Evolutionary conservation across 257 asterid species (phyloP), one percentile per base, ranked within the genome.

Genomic region (Ophiorrhiza pumila): DNA sequence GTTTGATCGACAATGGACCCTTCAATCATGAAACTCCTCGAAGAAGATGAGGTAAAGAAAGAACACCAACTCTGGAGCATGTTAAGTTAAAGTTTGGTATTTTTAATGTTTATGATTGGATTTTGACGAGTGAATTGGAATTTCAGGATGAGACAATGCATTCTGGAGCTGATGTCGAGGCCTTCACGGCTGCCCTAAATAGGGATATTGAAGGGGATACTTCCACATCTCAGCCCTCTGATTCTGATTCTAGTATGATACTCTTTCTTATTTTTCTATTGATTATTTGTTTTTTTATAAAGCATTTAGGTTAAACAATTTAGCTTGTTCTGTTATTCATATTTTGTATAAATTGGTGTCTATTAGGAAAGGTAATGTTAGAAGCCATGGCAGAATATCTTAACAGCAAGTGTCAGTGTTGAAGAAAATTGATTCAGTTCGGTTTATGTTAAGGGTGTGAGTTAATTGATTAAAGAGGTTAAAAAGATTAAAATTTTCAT

Each of bases 101-200:
- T 41, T 43, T 63, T 58, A 39, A 58, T 74, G 27, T 57, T 58
- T 5, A 60, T 27, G 71, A 55, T 18, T 65, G 32, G 25, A 10
- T 34, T 69, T 63, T 70, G 55, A 57, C 20, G 46, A 52, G 14
- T 52, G 64, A 57, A 27, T 25, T 1, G 53, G 45, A 8, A 31
- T 79, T 41, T 66, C 84, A 89, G 98, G 97, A 91, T 74, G 97
- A 91, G 74, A 94, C 91, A 25, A 80, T 91, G 96, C 97, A 94
- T 90, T 94, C 96, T n/a, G 97, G 97, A 74, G 97, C 96, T 4
- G 98, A 89, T 71, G 96, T 94, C 84, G 96, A 94, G 73, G 97
- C 98, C 10, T 90, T 91, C 81, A 86, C 97, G 0, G 97, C 97
- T 60, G 96, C 91, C 79, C 85, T 94, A 47, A 90, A 91, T 76